Conservation (phyloP, 176 grass and related monocot genomes). For the Oryza meyeriana region DNA sequence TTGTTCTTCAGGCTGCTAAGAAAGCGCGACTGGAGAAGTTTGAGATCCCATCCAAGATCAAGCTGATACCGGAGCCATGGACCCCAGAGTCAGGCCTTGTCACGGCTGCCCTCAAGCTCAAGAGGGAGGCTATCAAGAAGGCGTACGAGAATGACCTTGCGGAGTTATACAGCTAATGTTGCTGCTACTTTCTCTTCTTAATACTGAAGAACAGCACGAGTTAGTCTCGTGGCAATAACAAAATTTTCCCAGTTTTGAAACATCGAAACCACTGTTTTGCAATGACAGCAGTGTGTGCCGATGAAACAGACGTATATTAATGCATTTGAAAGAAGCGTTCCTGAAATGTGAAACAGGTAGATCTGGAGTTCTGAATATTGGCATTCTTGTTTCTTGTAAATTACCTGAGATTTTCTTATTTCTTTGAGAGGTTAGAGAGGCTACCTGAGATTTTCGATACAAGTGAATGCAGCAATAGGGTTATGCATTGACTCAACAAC, state of each 20-base stretch:
- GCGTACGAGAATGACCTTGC: constrained; percentile 49
- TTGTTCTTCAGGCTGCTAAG: constrained; percentile 63
- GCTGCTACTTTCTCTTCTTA: neutral
- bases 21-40: constrained; percentile 74
- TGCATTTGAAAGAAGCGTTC: neutral
- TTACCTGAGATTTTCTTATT: neutral
- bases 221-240: neutral
- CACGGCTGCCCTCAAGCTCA: constrained; percentile 85
- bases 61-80: constrained; percentile 73
- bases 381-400: neutral
- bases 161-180: constrained; percentile 53
- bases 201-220: neutral
- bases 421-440: neutral
- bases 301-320: neutral
- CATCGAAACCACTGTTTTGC: neutral
- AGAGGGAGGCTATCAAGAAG: constrained; percentile 89
- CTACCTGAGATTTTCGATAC: neutral
- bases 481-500: too few species aligned
- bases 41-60: constrained; percentile 84
- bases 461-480: neutral
- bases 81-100: constrained; percentile 84
- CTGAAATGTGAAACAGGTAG: neutral
- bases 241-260: neutral
- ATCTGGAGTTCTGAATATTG: neutral
- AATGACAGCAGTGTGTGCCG: neutral